These are phyloP conservation scores for Phytophthora sansomeana DNA, from an alignment of 352 stramenopile species.

Conservation along the genomic window DNA sequence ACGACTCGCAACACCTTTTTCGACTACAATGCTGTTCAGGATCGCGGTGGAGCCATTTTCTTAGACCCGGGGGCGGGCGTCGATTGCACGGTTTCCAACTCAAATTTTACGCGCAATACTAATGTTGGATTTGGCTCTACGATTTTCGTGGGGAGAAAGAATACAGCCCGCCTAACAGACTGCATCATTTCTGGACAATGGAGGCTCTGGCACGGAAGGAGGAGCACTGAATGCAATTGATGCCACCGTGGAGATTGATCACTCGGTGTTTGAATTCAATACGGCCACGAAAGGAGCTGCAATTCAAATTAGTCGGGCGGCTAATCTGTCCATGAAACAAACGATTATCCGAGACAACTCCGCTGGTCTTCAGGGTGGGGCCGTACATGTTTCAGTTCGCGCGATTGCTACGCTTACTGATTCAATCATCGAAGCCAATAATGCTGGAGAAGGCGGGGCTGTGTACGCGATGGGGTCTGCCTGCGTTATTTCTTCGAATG, in stretches of 20 bases:
- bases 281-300: constrained; percentile 46
- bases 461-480: constrained; percentile 55
- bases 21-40: constrained; percentile 49
- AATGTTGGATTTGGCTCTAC: constrained; percentile 63
- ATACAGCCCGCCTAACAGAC: constrained; percentile 30
- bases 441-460: constrained; percentile 52
- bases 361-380: constrained; percentile 43
- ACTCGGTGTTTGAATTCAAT: constrained; percentile 52
- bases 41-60: constrained; percentile 55
- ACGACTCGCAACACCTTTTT: constrained; percentile 30
- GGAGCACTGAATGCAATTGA: constrained; percentile 59
- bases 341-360: constrained; percentile 50
- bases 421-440: constrained; percentile 47
- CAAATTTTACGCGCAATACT: constrained; percentile 48
- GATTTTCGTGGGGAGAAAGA: constrained; percentile 66
- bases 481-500: constrained; percentile 26
- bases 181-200: constrained; percentile 48
- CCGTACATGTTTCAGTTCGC: constrained; percentile 57
- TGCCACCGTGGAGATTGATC: constrained; percentile 38
- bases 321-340: constrained; percentile 39
- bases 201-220: constrained; percentile 45
- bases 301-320: constrained; percentile 56
- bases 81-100: constrained; percentile 28
- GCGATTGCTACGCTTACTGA: constrained; percentile 44
- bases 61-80: constrained; percentile 47